Evolutionary conservation across 2,329 filamentous ascomycete species (phyloP).

Genomic region (Pleurostoma richardsiae): DNA sequence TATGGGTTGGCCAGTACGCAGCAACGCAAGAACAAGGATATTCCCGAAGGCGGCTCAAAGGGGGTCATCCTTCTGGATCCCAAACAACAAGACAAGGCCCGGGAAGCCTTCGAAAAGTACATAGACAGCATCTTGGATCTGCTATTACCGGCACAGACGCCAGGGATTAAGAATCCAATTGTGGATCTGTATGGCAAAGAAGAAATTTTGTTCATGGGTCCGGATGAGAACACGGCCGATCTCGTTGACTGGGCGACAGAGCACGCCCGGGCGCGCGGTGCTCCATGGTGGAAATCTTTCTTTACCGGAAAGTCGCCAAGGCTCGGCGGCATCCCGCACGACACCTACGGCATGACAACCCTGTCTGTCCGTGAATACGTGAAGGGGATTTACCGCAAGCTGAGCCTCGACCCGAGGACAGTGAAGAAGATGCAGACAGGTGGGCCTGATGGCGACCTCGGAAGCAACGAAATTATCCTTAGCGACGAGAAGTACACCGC

Average conservation of each 20-base stretch:
- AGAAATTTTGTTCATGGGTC: conserved; percentile 97
- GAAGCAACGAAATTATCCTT: conserved; percentile 95
- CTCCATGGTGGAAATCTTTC: conserved; percentile 99
- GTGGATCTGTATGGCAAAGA: conserved; percentile 92
- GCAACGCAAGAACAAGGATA: conserved; percentile 99
- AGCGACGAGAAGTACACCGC: conserved; percentile 93
- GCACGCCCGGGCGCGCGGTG: conserved; percentile 80
- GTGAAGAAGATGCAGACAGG: conserved; percentile 96
- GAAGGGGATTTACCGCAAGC: conserved; percentile 93
- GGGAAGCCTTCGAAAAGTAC: conserved; percentile 97
- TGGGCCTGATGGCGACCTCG: conserved; percentile 92
- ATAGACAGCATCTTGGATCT: conserved; percentile 98
- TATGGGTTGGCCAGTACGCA: conserved; percentile 98
- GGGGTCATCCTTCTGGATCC: conserved; percentile 93
- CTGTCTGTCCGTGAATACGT: conserved; percentile 95
- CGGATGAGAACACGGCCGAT: conserved; percentile 97
- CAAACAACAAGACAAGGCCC: conserved; percentile 88
- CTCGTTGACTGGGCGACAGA: conserved; percentile 98
- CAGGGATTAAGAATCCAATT: conserved; percentile 98
- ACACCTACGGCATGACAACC: conserved; percentile 96
- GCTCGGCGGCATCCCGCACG: conserved; percentile 93
- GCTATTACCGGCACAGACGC: conserved; percentile 80
- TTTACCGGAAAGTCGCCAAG: conserved; percentile 98
- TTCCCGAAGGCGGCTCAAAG: conserved; percentile 96
- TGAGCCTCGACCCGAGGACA: conserved; percentile 77